Conservation (phyloP, 140 eudicot genomes). For the Flaveria floridana region DNA sequence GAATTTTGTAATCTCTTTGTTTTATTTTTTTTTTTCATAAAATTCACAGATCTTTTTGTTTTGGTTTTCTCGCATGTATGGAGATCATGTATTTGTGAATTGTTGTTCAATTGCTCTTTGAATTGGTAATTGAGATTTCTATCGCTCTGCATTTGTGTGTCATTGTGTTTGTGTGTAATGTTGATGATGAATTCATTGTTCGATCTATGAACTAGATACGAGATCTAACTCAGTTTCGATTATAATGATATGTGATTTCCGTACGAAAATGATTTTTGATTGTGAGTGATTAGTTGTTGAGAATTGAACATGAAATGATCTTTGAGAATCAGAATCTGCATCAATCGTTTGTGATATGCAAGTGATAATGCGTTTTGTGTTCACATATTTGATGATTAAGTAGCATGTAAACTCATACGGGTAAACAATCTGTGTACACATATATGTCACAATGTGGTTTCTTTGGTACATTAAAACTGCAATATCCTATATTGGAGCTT, state of each 20-base stretch:
- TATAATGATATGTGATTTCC: conserved; percentile 11
- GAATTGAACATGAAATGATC: neutral
- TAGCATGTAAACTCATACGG: neutral
- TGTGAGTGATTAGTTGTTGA: conserved; percentile 2
- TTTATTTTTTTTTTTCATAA: neutral
- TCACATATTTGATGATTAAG: conserved; percentile 1
- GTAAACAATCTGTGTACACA: neutral
- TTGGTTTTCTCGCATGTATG: neutral
- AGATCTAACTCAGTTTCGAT: conserved; percentile 28
- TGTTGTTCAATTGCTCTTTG: neutral
- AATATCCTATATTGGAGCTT: conserved; percentile 10
- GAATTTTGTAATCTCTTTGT: neutral
- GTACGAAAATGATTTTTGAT: neutral
- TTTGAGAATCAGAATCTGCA: neutral
- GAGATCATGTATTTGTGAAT: conserved; percentile 2
- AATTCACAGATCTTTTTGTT: neutral
- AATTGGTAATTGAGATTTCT: neutral
- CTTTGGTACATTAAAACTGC: neutral
- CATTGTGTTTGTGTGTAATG: neutral
- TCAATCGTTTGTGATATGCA: neutral
- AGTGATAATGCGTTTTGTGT: neutral
- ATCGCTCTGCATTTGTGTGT: conserved; percentile 6
- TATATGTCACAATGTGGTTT: neutral
- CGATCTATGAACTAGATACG: neutral
- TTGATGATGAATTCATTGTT: neutral